Evolutionary conservation across 441 rosid species (phyloP).

Genomic region (Sinapis alba): DNA sequence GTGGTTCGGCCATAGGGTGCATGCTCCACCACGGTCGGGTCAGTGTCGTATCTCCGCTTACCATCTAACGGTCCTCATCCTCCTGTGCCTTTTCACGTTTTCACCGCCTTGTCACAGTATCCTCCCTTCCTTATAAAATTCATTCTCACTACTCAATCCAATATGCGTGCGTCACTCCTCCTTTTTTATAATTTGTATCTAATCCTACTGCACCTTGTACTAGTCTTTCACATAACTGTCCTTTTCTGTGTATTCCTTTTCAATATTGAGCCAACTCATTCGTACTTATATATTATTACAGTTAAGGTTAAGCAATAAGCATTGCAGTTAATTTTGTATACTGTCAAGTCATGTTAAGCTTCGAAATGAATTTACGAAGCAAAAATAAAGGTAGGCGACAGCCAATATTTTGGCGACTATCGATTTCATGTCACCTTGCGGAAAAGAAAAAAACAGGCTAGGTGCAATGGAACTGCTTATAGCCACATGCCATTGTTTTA

Average conservation of each 20-base stretch:
- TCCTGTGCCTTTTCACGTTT: not conserved
- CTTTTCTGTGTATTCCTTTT: not conserved
- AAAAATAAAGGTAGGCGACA: not conserved
- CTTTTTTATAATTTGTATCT: not conserved
- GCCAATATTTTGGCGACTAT: not conserved
- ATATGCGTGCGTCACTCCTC: slow-evolving; percentile 39
- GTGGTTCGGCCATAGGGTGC: slow-evolving; percentile 37
- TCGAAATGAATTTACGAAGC: not conserved
- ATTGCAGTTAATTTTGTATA: not conserved
- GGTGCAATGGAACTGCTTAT: slow-evolving; percentile 24
- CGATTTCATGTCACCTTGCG: slow-evolving; percentile 1
- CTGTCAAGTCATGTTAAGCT: not conserved
- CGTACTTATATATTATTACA: not conserved
- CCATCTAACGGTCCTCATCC: slow-evolving; percentile 32
- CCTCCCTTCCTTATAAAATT: not conserved
- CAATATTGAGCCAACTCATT: not conserved
- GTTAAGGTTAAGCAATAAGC: not conserved
- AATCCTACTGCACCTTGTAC: slow-evolving; percentile 15
- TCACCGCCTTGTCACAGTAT: slow-evolving; percentile 22
- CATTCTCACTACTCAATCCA: too few relatives aligned
- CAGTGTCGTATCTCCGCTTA: slow-evolving; percentile 43
- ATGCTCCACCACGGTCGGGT: slow-evolving; percentile 48
- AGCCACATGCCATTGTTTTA: slow-evolving; percentile 11
- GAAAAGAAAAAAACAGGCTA: not conserved
- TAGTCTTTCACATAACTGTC: not conserved